Evolutionary conservation across 768 basidiomycete species (phyloP), one percentile per base, ranked within the genome.

Genomic region (Lactarius deliciosus): DNA sequence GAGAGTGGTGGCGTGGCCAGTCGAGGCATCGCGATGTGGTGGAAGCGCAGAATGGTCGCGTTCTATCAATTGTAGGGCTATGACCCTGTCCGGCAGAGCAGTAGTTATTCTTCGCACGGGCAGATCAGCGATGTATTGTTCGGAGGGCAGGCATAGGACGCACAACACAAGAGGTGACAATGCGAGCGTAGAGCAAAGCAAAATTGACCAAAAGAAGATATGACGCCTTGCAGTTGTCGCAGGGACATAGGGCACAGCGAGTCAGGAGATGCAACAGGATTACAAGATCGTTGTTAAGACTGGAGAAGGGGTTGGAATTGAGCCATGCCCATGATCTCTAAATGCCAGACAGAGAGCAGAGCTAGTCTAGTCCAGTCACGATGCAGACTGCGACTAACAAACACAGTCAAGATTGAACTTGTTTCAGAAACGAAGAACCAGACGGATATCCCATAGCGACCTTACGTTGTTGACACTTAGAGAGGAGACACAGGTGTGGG

Each of bases 171-270:
- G 56, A 22, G 15, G 36, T 15, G 18, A 58, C 57, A 60, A 60
- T 22, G 54, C 50, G 34, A 67, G 66, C 32, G 22, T n/a, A 5
- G 41, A 36, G 25, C 32, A 57, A 57, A 54, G 32, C 34, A 32
- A 40, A 36, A 22, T 38, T 6, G 40, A 43, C 43, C 58, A 22
- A 45, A 54, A 32, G 28, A 25, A 38, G n/a, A 30, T 57, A 55
- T n/a, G 30, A n/a, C n/a, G 40, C 53, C 20, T 40, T 30, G 57
- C 50, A 55, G n/a, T 55, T 30, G 43, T 60, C 18, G 57, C 58
- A 25, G 25, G 30, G 20, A 20, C 66, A 67, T 67, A 38, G 57
- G 66, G 50, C 61, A 63, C 63, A 55, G 57, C 66, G 63, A 11
- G 50, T 40, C 47, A 25, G 5, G 28, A 22, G 20, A 16, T 11